phyloP scores from a whole-genome alignment of 192 early-diverging fungal genomes.

The Thamnidium elegans region DNA sequence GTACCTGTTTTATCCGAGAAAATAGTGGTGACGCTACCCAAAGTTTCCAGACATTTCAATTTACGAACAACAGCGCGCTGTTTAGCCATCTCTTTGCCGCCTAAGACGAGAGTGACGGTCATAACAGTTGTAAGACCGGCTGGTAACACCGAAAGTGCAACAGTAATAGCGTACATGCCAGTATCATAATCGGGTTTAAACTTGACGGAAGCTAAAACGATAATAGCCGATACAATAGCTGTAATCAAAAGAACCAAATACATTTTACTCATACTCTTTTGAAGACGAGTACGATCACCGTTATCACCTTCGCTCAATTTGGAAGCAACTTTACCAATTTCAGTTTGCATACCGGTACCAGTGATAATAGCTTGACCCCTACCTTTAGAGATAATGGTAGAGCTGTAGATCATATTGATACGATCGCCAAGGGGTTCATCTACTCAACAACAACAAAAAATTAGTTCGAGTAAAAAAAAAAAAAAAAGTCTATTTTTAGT shows the following conservation, averaged over 20 bases:
- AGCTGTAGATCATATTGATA: conserved; percentile 86
- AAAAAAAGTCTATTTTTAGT: neutral
- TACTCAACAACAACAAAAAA: neutral
- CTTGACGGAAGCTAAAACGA: conserved; percentile 78
- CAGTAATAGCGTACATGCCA: conserved; percentile 74
- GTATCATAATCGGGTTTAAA: conserved; percentile 60
- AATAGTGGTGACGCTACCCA: conserved; percentile 93
- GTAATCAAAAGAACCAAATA: conserved; percentile 70
- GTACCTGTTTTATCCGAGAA: conserved; percentile 96
- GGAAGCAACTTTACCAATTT: conserved; percentile 88
- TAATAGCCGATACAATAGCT: conserved; percentile 67
- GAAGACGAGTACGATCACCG: conserved; percentile 57
- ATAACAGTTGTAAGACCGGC: conserved; percentile 93
- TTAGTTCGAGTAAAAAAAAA: neutral
- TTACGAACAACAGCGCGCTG: conserved; percentile 91
- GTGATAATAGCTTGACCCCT: conserved; percentile 86
- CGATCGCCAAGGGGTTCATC: conserved; percentile 87
- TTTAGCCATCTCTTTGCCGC: conserved; percentile 81
- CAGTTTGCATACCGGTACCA: conserved; percentile 79
- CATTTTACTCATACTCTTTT: conserved; percentile 68
- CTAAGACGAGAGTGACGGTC: conserved; percentile 89
- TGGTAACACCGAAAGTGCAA: conserved; percentile 88
- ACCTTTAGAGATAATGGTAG: conserved; percentile 87
- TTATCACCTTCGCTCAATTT: conserved; percentile 59
- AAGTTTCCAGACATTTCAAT: conserved; percentile 82